Evolutionary conservation across 495 filamentous ascomycete genomes (phyloP), one percentile per base, ranked within the genome.

Genomic region (Chaetomidium leptoderma): DNA sequence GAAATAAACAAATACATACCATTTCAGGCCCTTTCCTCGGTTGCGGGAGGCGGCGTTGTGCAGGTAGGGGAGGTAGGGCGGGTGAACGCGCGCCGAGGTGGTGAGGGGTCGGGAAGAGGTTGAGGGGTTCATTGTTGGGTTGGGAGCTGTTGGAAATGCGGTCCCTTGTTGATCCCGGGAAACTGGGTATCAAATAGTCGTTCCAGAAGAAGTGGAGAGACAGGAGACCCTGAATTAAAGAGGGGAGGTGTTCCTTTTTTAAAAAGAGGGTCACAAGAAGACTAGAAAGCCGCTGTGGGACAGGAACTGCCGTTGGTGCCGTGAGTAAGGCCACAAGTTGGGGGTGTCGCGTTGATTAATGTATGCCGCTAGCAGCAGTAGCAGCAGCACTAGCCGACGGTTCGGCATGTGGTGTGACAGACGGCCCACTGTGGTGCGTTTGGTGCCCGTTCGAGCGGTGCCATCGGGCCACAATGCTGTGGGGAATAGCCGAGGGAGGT

Each of bases 21-120:
- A 66, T 69, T 70, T 71, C 49, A 69, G 67, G 58, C 68, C 62
- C 51, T 69, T 63, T 16, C 68, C 47, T 23, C 7, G 2, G 59
- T 48, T 21, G 55, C 58, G 55, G 24, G 65, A 53, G 46, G 59
- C n/a, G n/a, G n/a, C 56, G 26, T 66, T 72, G 64, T 71, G 62
- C 24, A 78, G 57, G 46, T 68, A 66, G 44, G 73, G 74, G 29
- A 78, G 73, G 61, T 72, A 71, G 53, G 63, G 63, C 1, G 75
- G 75, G 62, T 78, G 65, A 1, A 78, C 75, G 26, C 73, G 72
- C 24, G 75, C 70, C 0, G 70, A 67, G 47, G 74, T 72, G 17
- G 72, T 70, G 61, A 78, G 60, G 45, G 45, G 66, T 6, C 64
- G 57, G 35, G 61, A 64, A 6, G 35, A 13, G 65, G 67, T 69